A percentile compares a stretch with the other conserved stretches of the same genome.
Conservation (phyloP, 2,329 filamentous ascomycete genomes). For the Penicillium sp. region DNA sequence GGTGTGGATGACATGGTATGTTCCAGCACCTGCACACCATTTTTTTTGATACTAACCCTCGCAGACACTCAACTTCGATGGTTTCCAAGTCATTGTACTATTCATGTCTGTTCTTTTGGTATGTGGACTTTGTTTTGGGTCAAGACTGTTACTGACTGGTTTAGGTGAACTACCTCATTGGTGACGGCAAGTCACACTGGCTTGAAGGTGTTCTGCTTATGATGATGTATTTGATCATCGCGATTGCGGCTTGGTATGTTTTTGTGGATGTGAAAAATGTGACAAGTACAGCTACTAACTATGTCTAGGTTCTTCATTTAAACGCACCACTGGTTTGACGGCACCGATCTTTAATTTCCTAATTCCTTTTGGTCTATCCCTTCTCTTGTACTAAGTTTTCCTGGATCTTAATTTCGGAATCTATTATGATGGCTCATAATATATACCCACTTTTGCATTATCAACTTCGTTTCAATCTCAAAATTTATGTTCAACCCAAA, state of each 20-base stretch:
- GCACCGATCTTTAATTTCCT: not conserved
- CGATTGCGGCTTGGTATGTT: slow-evolving; percentile 58
- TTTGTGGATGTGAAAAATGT: too few species aligned
- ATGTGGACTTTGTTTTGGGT: slow-evolving; percentile 8
- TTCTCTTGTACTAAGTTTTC: slow-evolving; percentile 2
- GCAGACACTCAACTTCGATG: slow-evolving; percentile 75
- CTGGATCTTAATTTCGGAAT: not conserved
- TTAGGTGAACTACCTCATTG: slow-evolving; percentile 64
- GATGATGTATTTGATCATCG: slow-evolving; percentile 64
- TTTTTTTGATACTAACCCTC: slow-evolving; percentile 12
- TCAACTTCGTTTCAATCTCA: not conserved
- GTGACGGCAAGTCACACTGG: slow-evolving; percentile 61
- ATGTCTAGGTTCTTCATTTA: slow-evolving; percentile 7
- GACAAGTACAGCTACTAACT: not conserved
- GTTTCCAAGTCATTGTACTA: slow-evolving; percentile 75
- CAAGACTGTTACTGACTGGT: slow-evolving; percentile 7
- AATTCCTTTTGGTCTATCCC: not conserved
- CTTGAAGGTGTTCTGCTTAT: slow-evolving; percentile 64
- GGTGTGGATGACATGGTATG: slow-evolving; percentile 60
- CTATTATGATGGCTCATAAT: slow-evolving; percentile 9
- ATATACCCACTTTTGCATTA: not conserved
- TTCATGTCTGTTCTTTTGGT: slow-evolving; percentile 57
- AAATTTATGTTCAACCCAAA: not conserved
- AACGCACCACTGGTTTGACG: not conserved
- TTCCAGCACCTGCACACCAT: not conserved